These are phyloP conservation scores for Chernovozyma sophiae-reginae DNA, from an alignment of 1,139 yeast species.

Conservation along the genomic window DNA sequence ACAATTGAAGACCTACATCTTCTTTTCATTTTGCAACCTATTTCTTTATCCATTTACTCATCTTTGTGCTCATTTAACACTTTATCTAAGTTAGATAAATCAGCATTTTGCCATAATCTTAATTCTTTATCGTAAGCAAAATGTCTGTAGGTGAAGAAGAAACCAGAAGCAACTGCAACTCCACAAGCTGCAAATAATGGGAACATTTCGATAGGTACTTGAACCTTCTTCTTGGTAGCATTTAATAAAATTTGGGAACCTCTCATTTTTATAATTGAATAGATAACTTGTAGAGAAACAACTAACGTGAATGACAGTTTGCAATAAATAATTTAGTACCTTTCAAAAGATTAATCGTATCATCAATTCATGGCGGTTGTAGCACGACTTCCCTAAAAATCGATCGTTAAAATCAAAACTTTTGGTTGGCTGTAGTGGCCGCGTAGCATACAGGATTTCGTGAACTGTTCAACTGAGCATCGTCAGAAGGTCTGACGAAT, in stretches of 20 bases:
- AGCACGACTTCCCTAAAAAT: not conserved
- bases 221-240: constrained; percentile 42
- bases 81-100: constrained; percentile 51
- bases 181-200: constrained; percentile 63
- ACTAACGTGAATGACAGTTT: no score
- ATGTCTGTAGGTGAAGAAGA: constrained; percentile 70
- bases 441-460: not conserved
- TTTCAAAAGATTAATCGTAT: constrained; percentile 7
- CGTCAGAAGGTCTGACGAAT: no score
- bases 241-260: constrained; percentile 50
- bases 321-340: not conserved
- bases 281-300: not conserved
- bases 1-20: no score
- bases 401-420: not conserved
- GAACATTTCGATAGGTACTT: constrained; percentile 70
- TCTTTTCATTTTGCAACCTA: no score
- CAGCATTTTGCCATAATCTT: constrained; percentile 68
- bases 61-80: constrained; percentile 49
- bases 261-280: constrained; percentile 37
- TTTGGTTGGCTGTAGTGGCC: not conserved
- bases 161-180: constrained; percentile 63
- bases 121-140: constrained; percentile 61
- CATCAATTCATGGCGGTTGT: constrained; percentile 1
- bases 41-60: constrained; percentile 22
- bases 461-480: no score